Percentiles rank a stretch among this genome's conserved stretches.
Conservation (phyloP, 2,329 filamentous ascomycete species). For the Geosmithia morbida region DNA sequence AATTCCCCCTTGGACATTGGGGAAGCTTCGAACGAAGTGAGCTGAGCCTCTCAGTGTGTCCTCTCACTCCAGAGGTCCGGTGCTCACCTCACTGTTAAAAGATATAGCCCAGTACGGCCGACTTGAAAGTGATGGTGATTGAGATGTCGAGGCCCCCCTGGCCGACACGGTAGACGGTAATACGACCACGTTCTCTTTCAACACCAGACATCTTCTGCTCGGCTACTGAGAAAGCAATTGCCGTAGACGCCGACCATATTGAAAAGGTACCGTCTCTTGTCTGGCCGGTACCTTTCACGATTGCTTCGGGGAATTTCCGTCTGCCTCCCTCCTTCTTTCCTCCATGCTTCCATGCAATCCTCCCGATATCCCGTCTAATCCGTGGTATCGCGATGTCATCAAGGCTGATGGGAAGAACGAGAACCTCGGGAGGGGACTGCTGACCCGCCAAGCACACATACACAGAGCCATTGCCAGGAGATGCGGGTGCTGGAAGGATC, state of each 20-base stretch:
- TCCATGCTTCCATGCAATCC: too few species aligned
- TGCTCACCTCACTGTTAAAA: too few species aligned
- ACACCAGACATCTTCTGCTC: background rate
- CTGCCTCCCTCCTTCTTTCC: slow-evolving; percentile 2
- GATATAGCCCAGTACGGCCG: slow-evolving; percentile 17
- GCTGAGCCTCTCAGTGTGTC: slow-evolving; percentile 21
- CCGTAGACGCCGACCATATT: slow-evolving; percentile 17
- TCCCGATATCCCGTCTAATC: background rate
- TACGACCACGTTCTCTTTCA: slow-evolving; percentile 3
- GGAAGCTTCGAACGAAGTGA: slow-evolving; percentile 22
- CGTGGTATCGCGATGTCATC: slow-evolving; percentile 24
- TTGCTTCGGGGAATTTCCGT: slow-evolving; percentile 26
- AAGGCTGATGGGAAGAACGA: slow-evolving; percentile 18
- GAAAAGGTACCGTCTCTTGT: slow-evolving; percentile 23
- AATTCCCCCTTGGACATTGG: slow-evolving; percentile 25
- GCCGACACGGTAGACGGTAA: slow-evolving; percentile 17
- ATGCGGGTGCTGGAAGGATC: slow-evolving; percentile 22
- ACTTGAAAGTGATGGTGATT: slow-evolving; percentile 25
- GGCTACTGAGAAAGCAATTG: slow-evolving; percentile 6
- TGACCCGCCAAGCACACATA: slow-evolving; percentile 19
- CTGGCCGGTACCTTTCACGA: slow-evolving; percentile 17
- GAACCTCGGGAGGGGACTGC: slow-evolving; percentile 20
- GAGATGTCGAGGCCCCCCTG: slow-evolving; percentile 23
- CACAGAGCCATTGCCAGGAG: slow-evolving; percentile 17
- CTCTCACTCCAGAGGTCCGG: background rate